phyloP scores from a whole-genome alignment of 2,329 filamentous ascomycete genomes.

The Beauveria brongniartii region DNA sequence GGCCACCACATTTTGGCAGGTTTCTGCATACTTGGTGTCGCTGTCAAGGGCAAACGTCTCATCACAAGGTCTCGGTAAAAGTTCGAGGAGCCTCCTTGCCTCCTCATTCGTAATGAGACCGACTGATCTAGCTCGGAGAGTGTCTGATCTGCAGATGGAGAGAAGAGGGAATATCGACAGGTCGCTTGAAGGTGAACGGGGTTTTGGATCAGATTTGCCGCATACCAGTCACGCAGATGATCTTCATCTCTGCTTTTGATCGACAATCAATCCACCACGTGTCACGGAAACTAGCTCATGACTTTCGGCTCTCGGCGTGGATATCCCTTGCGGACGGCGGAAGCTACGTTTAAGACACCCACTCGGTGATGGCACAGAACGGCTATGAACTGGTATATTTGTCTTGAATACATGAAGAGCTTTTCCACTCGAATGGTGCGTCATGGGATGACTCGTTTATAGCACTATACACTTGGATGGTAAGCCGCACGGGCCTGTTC shows the following conservation, averaged over 20 bases:
- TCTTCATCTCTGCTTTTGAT: not conserved
- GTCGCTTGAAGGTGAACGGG: not conserved
- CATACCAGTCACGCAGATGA: not conserved
- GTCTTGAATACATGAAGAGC: not conserved
- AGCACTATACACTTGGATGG: conserved; percentile 66
- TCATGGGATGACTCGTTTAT: conserved; percentile 27
- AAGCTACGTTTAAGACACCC: too few relatives aligned
- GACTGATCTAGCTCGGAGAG: not conserved
- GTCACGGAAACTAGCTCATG: not conserved
- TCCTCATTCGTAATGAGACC: not conserved
- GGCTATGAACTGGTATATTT: not conserved
- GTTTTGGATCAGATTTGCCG: not conserved
- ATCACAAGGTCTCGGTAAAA: not conserved
- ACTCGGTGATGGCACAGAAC: too few relatives aligned
- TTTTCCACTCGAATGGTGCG: conserved; percentile 12
- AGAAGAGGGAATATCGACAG: not conserved
- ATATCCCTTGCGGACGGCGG: not conserved
- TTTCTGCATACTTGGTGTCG: not conserved
- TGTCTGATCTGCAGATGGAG: not conserved
- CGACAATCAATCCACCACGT: not conserved
- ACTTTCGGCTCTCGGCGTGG: too few relatives aligned
- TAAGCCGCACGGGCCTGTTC: conserved; percentile 68
- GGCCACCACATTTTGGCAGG: too few relatives aligned
- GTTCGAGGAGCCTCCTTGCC: not conserved
- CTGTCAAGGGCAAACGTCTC: not conserved